Conservation (phyloP, 148 eudicot species). For the Arctostaphylos glauca region DNA sequence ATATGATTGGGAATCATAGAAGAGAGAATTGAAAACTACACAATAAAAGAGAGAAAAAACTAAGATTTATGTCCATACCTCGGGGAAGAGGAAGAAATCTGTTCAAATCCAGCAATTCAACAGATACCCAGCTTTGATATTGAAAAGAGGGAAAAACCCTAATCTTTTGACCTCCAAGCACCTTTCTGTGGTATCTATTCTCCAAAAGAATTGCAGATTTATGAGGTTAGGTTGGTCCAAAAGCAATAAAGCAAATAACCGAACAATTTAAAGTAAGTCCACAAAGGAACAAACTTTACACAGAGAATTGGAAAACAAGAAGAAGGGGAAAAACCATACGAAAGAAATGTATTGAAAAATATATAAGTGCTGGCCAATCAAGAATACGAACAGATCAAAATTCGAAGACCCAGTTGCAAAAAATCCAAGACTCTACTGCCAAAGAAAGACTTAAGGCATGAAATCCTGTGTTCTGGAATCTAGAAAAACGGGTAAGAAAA, state of each 20-base stretch:
- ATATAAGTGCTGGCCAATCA: not conserved
- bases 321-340: not conserved
- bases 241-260: not conserved
- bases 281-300: constrained; percentile 3
- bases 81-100: not conserved
- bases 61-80: constrained; percentile 1
- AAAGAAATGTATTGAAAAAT: not conserved
- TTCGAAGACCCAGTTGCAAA: constrained; percentile 3
- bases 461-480: constrained; percentile 11
- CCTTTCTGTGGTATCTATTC: not conserved
- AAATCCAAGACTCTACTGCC: not conserved
- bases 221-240: constrained; percentile 14
- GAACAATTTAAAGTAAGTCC: constrained; percentile 8
- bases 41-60: not conserved
- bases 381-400: constrained; percentile 9
- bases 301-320: not conserved
- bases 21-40: not conserved
- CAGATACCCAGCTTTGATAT: constrained; percentile 11
- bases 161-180: constrained; percentile 3
- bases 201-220: not conserved
- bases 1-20: not conserved
- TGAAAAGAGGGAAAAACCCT: constrained; percentile 1
- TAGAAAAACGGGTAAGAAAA: not conserved
- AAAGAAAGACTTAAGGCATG: not conserved
- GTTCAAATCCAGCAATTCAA: constrained; percentile 8